Conservation (phyloP, 768 basidiomycete species). For the Auricularia cornea region DNA sequence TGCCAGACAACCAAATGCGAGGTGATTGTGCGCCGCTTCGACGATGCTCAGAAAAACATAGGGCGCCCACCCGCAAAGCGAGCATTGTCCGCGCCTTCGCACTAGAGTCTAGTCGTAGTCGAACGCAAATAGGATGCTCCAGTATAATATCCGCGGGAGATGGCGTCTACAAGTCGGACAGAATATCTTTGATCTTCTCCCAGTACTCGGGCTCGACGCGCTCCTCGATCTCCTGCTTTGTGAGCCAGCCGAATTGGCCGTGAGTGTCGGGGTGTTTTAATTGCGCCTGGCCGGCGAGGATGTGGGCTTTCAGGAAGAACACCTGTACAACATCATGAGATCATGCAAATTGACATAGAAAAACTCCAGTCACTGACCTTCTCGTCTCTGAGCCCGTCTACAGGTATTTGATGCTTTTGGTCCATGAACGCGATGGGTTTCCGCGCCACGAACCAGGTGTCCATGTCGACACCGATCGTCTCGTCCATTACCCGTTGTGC, state of each 20-base stretch:
- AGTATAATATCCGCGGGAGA: slow-evolving; percentile 4
- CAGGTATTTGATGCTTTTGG: slow-evolving; percentile 24
- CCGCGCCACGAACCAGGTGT: slow-evolving; percentile 88
- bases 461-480: slow-evolving; percentile 76
- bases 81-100: slow-evolving; percentile 40
- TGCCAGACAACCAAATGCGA: slow-evolving; percentile 87
- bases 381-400: not conserved
- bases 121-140: not conserved
- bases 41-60: slow-evolving; percentile 65
- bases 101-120: not conserved
- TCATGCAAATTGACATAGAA: not conserved
- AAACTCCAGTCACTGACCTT: not conserved
- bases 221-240: slow-evolving; percentile 78
- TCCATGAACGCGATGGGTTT: slow-evolving; percentile 79
- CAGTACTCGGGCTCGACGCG: slow-evolving; percentile 67
- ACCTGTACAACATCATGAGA: slow-evolving; percentile 39
- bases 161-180: slow-evolving; percentile 49
- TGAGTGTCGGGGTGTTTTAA: slow-evolving; percentile 36
- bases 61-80: slow-evolving; percentile 31
- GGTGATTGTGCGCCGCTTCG: slow-evolving; percentile 80
- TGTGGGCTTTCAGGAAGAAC: slow-evolving; percentile 93
- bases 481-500: slow-evolving; percentile 62
- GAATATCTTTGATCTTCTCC: slow-evolving; percentile 67
- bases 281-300: slow-evolving; percentile 77
- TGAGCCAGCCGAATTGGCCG: slow-evolving; percentile 89